Percentiles rank a stretch among this genome's conserved stretches.
phyloP scores from a whole-genome alignment of 2,329 filamentous ascomycete genomes.

The Apiospora phragmitis region DNA sequence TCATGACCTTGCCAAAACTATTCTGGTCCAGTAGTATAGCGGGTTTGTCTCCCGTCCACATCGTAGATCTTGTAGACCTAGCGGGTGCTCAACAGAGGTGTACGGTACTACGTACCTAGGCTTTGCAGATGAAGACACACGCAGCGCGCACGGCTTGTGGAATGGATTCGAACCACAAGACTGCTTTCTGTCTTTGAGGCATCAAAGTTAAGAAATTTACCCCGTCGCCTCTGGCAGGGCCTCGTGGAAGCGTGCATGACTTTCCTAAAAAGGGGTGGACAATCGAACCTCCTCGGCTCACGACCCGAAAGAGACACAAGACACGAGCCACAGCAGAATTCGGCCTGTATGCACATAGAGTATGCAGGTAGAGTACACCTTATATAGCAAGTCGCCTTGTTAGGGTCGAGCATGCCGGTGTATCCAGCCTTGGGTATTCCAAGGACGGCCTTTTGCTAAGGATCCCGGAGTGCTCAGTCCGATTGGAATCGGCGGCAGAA shows the following conservation, averaged over 20 bases:
- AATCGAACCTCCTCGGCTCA: neutral
- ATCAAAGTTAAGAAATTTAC: neutral
- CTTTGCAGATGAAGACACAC: neutral
- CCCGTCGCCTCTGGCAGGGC: neutral
- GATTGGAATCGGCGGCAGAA: conserved; percentile 5
- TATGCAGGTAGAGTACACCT: neutral
- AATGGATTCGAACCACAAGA: neutral
- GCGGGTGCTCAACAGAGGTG: neutral
- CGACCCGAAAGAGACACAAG: neutral
- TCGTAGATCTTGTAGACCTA: neutral
- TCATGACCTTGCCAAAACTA: neutral
- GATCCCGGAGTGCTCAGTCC: neutral
- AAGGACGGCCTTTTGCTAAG: neutral
- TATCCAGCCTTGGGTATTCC: neutral
- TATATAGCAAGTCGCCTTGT: neutral
- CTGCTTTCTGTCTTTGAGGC: neutral
- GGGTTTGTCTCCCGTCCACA: neutral
- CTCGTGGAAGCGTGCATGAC: neutral
- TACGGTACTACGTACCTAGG: neutral
- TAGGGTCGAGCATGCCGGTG: neutral
- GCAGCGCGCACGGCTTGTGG: neutral
- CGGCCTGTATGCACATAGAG: neutral
- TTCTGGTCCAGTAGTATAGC: neutral
- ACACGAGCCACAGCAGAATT: neutral
- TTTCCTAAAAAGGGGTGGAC: neutral